Percentiles rank a stretch among this genome's conserved stretches.
Conservation (phyloP, 2,329 filamentous ascomycete species). For the Colletotrichum sp. region DNA sequence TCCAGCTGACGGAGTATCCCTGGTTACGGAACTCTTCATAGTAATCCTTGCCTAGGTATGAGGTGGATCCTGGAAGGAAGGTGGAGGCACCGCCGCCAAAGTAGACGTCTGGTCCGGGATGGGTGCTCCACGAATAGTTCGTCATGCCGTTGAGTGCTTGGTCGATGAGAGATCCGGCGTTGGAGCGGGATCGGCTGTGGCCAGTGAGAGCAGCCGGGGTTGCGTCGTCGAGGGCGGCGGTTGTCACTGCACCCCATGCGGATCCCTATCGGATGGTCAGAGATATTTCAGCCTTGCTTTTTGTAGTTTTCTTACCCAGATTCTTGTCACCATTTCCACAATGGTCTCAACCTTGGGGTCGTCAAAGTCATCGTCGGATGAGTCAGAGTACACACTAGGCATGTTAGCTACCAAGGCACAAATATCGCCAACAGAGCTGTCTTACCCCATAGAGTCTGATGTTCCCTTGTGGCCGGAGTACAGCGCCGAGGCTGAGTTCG, state of each 20-base stretch:
- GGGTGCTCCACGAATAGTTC: constrained; percentile 83
- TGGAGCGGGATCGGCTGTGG: constrained; percentile 72
- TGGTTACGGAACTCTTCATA: constrained; percentile 77
- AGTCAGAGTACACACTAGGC: constrained; percentile 74
- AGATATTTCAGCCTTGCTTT: fast-evolving
- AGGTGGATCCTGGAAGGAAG: constrained; percentile 70
- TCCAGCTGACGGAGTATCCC: constrained; percentile 74
- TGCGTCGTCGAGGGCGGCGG: constrained; percentile 80
- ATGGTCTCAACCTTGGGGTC: constrained; percentile 89
- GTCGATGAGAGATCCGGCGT: constrained; percentile 77
- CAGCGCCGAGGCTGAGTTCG: constrained; percentile 82
- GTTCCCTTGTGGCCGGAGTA: constrained; percentile 86
- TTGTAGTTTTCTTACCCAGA: constrained; percentile 57
- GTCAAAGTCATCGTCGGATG: constrained; percentile 74
- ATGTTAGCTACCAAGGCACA: neutral
- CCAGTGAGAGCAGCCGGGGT: constrained; percentile 78
- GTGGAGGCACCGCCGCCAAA: constrained; percentile 86
- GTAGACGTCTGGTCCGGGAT: constrained; percentile 77
- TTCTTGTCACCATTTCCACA: constrained; percentile 77
- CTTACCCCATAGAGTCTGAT: constrained; percentile 77
- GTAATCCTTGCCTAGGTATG: constrained; percentile 76
- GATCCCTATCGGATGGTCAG: constrained; percentile 42
- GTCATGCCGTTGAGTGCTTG: constrained; percentile 76
- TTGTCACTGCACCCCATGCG: constrained; percentile 73
- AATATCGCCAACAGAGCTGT: no score